Evolutionary conservation across 345 rosid genomes (phyloP).

Genomic region (Eucalyptus camaldulensis): DNA sequence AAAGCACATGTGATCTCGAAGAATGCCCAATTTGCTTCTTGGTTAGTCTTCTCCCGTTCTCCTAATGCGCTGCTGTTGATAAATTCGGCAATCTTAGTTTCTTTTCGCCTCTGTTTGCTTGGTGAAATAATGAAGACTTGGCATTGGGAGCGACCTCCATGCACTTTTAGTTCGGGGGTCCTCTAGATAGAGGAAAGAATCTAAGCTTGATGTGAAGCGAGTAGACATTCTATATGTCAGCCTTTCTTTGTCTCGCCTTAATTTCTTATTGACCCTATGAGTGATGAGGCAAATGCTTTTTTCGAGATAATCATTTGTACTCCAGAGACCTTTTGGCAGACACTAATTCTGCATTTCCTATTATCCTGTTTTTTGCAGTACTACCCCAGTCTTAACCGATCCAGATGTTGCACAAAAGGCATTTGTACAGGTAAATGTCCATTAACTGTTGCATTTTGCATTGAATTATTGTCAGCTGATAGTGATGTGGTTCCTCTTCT

Average conservation of each 20-base stretch:
- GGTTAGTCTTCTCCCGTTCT: slow-evolving; percentile 32
- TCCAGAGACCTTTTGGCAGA: background rate
- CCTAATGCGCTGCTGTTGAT: background rate
- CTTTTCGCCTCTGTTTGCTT: background rate
- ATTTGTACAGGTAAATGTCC: slow-evolving; percentile 75
- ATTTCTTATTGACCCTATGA: background rate
- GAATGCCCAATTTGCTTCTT: slow-evolving; percentile 97
- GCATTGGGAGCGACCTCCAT: background rate
- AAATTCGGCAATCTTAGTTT: background rate
- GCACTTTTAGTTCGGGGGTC: background rate
- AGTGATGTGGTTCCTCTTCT: background rate
- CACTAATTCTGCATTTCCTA: background rate
- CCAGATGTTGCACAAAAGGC: slow-evolving; percentile 93
- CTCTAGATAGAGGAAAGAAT: background rate
- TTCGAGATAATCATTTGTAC: background rate
- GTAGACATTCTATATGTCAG: background rate
- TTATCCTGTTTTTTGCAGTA: slow-evolving; percentile 24
- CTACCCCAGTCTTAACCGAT: slow-evolving; percentile 95
- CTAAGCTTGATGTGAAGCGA: background rate
- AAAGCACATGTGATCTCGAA: slow-evolving; percentile 63
- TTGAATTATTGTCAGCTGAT: background rate
- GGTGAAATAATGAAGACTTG: background rate
- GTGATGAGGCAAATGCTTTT: background rate
- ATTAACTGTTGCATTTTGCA: background rate
- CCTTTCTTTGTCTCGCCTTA: background rate